These are phyloP conservation scores for Novymonas esmeraldas DNA, from an alignment of 208 protist species.

Conservation along the genomic window DNA sequence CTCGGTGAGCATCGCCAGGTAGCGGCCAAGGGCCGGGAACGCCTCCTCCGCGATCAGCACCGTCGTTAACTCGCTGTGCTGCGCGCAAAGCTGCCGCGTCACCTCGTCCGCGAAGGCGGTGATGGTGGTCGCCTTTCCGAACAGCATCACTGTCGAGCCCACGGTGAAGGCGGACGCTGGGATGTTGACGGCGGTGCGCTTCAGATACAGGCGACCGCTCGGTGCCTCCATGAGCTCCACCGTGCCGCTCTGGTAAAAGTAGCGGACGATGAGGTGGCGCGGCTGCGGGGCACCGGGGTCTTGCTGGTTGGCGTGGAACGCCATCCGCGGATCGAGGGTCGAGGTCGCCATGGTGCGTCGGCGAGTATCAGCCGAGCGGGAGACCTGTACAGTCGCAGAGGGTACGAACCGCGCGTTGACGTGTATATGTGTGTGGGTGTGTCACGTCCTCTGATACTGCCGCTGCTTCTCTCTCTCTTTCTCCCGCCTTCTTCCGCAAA, in stretches of 20 bases:
- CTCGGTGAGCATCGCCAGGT: constrained; percentile 75
- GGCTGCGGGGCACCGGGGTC: constrained; percentile 60
- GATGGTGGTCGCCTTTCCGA: constrained; percentile 65
- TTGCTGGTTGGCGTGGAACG: constrained; percentile 75
- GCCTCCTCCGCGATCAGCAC: constrained; percentile 64
- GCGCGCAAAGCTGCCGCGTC: constrained; percentile 76
- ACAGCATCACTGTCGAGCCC: constrained; percentile 61
- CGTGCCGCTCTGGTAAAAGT: constrained; percentile 77
- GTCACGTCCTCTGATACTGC: background rate
- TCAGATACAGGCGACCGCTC: constrained; percentile 62
- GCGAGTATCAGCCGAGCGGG: too few relatives aligned
- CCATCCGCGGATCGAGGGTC: constrained; percentile 76
- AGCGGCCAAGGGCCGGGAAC: constrained; percentile 60
- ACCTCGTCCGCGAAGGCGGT: constrained; percentile 82
- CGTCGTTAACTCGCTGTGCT: constrained; percentile 62
- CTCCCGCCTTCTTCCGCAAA: background rate
- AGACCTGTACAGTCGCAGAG: background rate
- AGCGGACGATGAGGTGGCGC: constrained; percentile 62
- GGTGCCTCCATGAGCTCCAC: constrained; percentile 72
- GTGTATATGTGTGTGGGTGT: background rate
- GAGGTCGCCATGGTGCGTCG: constrained; percentile 68
- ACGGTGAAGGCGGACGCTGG: constrained; percentile 60
- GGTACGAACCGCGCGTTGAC: background rate
- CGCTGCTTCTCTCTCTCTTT: constrained; percentile 1
- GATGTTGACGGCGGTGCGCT: constrained; percentile 52